Evolutionary conservation across 331 rosid genomes (phyloP).

Genomic region (Malus hybrid): DNA sequence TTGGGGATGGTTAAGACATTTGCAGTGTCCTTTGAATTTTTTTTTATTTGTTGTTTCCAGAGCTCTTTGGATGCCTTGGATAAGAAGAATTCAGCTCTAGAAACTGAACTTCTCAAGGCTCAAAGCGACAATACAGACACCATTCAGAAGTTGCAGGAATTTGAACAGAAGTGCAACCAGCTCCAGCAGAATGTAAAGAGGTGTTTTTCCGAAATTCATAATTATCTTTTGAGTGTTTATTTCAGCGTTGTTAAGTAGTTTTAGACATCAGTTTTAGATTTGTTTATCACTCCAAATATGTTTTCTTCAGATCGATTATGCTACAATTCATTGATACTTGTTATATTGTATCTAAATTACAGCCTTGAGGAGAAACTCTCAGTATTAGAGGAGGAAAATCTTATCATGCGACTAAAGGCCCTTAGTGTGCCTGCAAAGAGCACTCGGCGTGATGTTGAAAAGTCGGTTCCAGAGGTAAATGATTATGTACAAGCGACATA

Average conservation of each 20-base stretch:
- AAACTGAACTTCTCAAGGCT: conserved; percentile 48
- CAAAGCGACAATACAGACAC: conserved; percentile 40
- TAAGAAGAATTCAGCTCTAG: conserved; percentile 52
- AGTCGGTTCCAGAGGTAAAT: conserved; percentile 63
- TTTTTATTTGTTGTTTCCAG: conserved; percentile 29
- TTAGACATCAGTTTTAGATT: not conserved
- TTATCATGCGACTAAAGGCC: conserved; percentile 70
- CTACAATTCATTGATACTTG: not conserved
- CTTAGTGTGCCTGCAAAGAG: conserved; percentile 63
- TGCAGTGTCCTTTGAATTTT: not conserved
- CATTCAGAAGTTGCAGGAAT: conserved; percentile 54
- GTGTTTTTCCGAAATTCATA: conserved; percentile 14
- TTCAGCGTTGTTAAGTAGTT: not conserved
- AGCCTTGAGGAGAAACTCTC: conserved; percentile 78
- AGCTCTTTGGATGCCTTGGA: conserved; percentile 62
- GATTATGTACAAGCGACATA: not conserved
- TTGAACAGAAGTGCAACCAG: conserved; percentile 59
- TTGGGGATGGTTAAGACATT: not conserved
- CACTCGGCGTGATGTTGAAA: conserved; percentile 52
- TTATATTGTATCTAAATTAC: conserved; percentile 4
- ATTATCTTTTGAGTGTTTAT: not conserved
- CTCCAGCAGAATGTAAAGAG: conserved; percentile 67
- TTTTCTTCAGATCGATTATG: not conserved
- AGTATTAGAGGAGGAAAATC: conserved; percentile 77
- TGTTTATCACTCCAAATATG: not conserved